Percentiles rank a stretch among this genome's conserved stretches.
These are phyloP conservation scores for Eimeria praecox DNA, from an alignment of 169 alveolate genomes.

Conservation along the genomic window DNA sequence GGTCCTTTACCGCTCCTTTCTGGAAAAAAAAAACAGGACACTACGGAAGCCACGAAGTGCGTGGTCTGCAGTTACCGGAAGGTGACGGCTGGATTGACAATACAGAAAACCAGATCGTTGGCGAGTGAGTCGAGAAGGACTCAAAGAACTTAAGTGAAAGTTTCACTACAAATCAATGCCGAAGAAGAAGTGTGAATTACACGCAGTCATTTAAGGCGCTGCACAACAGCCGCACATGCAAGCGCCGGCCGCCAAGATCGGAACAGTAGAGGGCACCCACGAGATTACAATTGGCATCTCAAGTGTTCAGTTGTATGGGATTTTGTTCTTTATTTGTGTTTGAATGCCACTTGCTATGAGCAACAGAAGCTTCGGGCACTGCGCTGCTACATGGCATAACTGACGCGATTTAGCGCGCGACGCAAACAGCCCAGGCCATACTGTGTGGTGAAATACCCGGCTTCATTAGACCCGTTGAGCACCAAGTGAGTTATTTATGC, in stretches of 20 bases:
- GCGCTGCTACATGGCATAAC: not conserved
- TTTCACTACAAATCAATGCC: constrained; percentile 15
- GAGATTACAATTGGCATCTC: not conserved
- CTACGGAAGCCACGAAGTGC: constrained; percentile 69
- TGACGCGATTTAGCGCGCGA: not conserved
- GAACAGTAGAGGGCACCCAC: not conserved
- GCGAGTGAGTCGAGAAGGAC: constrained; percentile 39
- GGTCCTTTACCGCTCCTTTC: not conserved
- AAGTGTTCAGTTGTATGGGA: not conserved
- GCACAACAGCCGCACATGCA: constrained; percentile 72
- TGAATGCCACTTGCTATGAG: constrained; percentile 11
- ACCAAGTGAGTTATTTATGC: not conserved
- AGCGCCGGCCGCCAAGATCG: constrained; percentile 58
- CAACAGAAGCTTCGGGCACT: constrained; percentile 8
- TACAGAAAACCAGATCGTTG: not conserved
- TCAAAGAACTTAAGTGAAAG: not conserved
- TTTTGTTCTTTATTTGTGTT: not conserved
- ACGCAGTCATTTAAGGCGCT: constrained; percentile 21
- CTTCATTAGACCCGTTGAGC: not conserved
- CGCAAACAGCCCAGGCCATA: not conserved
- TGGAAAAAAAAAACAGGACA: constrained; percentile 15
- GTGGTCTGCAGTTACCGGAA: not conserved
- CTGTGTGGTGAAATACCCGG: not conserved
- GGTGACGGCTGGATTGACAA: constrained; percentile 24
- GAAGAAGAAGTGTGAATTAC: constrained; percentile 16